A percentile compares a stretch with the other conserved stretches of the same genome.
These are phyloP conservation scores for Pelomyxa schiedti DNA, from an alignment of 78 protist genomes.

Conservation along the genomic window DNA sequence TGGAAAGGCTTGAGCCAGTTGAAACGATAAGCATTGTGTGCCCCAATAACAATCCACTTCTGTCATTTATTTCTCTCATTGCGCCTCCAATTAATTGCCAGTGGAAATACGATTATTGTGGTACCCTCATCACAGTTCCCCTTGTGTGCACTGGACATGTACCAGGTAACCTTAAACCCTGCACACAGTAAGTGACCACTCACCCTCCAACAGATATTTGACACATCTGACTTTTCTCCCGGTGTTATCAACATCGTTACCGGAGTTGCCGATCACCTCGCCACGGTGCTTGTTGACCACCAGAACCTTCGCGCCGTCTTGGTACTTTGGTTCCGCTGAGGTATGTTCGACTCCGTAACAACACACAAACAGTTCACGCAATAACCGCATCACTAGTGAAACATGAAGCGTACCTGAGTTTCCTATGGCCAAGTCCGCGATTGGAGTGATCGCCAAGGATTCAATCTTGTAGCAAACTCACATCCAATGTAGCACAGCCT, in stretches of 20 bases:
- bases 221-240: conserved; percentile 10
- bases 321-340: conserved; percentile 14
- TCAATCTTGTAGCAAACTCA: too few relatives aligned
- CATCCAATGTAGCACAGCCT: too few relatives aligned
- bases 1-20: conserved; percentile 17
- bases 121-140: conserved; percentile 1
- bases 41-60: conserved; percentile 6
- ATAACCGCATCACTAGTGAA: too few relatives aligned
- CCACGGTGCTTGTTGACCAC: conserved; percentile 1
- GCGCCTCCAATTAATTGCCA: conserved; percentile 4
- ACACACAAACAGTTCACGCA: too few relatives aligned
- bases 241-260: conserved; percentile 14
- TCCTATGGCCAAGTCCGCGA: neutral
- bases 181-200: too few relatives aligned
- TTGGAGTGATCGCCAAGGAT: neutral
- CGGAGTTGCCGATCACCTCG: neutral
- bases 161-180: neutral
- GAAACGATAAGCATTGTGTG: conserved; percentile 2
- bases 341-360: too few relatives aligned
- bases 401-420: conserved; percentile 16
- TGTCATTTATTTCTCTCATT: conserved; percentile 1
- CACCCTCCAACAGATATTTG: neutral
- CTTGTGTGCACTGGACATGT: neutral
- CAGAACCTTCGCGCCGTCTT: neutral
- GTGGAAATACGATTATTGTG: conserved; percentile 10